phyloP scores from a whole-genome alignment of 208 protist species.

The Leishmania arabica region DNA sequence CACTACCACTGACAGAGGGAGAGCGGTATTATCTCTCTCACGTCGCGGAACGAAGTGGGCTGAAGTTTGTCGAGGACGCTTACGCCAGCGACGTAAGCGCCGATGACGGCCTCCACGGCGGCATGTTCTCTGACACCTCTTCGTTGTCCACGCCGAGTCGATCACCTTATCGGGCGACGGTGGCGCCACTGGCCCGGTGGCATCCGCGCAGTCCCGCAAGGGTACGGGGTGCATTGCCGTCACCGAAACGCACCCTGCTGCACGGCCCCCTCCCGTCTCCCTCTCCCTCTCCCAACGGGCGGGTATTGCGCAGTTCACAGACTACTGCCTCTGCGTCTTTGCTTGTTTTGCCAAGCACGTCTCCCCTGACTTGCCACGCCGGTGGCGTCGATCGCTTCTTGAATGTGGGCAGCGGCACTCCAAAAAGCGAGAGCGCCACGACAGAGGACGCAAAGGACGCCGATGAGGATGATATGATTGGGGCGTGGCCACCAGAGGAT shows the following conservation, averaged over 20 bases:
- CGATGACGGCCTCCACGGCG: not conserved
- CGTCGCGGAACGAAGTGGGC: conserved; percentile 24
- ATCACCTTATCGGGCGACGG: not conserved
- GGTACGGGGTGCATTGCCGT: not conserved
- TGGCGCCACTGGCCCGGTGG: not conserved
- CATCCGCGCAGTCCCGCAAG: not conserved
- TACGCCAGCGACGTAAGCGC: conserved; percentile 26
- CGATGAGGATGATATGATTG: conserved; percentile 11
- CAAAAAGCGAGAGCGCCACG: not conserved
- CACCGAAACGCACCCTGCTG: conserved; percentile 9
- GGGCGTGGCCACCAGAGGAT: conserved; percentile 6
- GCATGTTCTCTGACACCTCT: not conserved
- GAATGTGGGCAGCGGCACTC: not conserved
- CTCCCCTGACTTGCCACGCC: not conserved
- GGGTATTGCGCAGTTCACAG: not conserved
- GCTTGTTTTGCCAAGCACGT: not conserved
- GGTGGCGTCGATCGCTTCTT: too few relatives aligned
- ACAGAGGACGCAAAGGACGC: conserved; percentile 9
- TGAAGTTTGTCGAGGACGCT: conserved; percentile 47
- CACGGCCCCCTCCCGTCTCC: conserved; percentile 11
- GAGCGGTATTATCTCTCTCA: conserved; percentile 27
- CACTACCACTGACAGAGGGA: conserved; percentile 23
- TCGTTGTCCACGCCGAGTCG: not conserved
- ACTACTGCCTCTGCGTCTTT: not conserved
- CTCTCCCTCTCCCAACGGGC: not conserved